phyloP scores from a whole-genome alignment of 352 stramenopile genomes.

The Globisporangium ultimum region DNA sequence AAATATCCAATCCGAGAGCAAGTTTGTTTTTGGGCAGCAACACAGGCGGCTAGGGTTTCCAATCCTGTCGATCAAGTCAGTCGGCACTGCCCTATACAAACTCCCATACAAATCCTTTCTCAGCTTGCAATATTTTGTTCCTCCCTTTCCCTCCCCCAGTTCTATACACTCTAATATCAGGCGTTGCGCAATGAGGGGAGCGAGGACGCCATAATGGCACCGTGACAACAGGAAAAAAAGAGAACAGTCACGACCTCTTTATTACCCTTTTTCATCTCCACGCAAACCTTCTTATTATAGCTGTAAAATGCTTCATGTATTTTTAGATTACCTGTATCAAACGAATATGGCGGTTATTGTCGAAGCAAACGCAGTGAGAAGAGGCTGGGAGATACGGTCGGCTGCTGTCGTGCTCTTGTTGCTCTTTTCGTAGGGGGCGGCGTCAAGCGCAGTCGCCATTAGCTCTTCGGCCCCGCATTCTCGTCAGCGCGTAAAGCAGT shows the following conservation, averaged over 20 bases:
- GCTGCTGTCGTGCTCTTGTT: neutral
- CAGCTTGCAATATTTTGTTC: neutral
- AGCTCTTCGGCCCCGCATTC: no score
- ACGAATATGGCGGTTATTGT: neutral
- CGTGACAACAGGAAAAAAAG: neutral
- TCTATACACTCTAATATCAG: neutral
- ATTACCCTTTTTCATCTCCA: neutral
- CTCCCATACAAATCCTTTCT: neutral
- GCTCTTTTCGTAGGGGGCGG: neutral
- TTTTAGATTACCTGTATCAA: no score
- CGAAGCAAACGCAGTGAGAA: neutral
- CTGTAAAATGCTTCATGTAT: no score
- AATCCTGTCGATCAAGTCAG: neutral
- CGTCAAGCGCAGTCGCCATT: no score
- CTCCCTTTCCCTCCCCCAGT: neutral
- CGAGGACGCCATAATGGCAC: neutral
- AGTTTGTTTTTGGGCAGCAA: no score
- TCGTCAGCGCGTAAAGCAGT: neutral
- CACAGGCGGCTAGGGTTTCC: neutral
- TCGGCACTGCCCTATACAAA: neutral
- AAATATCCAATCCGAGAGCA: constrained; percentile 1
- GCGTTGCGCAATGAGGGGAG: neutral
- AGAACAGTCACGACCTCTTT: neutral
- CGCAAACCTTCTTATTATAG: neutral
- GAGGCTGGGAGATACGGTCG: neutral